Conservation (phyloP, 345 rosid species). For the Nasturtium officinale region DNA sequence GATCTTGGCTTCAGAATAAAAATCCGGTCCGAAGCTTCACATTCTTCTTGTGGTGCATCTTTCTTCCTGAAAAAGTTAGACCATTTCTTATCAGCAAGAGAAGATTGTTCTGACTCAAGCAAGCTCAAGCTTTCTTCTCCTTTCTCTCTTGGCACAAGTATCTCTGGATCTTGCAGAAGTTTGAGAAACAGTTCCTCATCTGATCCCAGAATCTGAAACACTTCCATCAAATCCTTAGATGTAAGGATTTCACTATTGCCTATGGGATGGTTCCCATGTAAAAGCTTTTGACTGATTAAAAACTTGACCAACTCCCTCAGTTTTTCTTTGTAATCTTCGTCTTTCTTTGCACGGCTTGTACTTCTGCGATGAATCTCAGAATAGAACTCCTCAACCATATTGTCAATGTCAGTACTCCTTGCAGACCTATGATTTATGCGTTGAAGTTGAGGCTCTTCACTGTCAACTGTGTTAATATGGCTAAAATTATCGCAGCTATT, state of each 20-base stretch:
- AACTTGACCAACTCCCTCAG: conserved; percentile 70
- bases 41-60: conserved; percentile 50
- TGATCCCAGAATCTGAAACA: conserved; percentile 71
- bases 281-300: conserved; percentile 67
- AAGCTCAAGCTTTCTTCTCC: conserved; percentile 50
- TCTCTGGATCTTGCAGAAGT: conserved; percentile 76
- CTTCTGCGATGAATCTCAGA: conserved; percentile 62
- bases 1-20: conserved; percentile 83
- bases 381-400: conserved; percentile 69
- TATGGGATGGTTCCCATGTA: conserved; percentile 52
- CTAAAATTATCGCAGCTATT: conserved; percentile 57
- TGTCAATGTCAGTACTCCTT: conserved; percentile 55
- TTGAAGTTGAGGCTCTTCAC: conserved; percentile 40
- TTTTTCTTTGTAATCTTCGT: conserved; percentile 61
- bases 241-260: conserved; percentile 55
- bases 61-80: conserved; percentile 69
- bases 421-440: conserved; percentile 42
- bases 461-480: conserved; percentile 47
- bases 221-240: conserved; percentile 77
- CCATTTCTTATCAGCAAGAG: conserved; percentile 51
- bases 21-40: conserved; percentile 65
- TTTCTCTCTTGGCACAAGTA: conserved; percentile 53
- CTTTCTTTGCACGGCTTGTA: conserved; percentile 45
- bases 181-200: conserved; percentile 81
- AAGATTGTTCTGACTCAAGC: conserved; percentile 49